Evolutionary conservation across 352 stramenopile species (phyloP).

Genomic region (Pythium apleroticum): DNA sequence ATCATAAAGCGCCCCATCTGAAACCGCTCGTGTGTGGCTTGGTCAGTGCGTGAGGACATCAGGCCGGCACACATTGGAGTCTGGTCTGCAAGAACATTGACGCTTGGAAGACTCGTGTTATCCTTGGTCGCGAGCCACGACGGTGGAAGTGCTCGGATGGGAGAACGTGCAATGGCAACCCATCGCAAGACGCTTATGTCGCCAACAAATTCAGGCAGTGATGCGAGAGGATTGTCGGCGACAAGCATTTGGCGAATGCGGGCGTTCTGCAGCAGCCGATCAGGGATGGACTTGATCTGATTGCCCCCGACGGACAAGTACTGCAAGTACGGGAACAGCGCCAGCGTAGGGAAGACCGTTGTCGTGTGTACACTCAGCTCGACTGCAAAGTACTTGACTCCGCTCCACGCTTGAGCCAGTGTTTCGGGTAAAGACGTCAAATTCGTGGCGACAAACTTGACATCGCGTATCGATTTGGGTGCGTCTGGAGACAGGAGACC

Average conservation of each 20-base stretch:
- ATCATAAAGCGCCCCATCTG: no score
- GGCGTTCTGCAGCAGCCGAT: no score
- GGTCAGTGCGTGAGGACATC: no score
- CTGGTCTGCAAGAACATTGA: no score
- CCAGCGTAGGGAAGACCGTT: neutral
- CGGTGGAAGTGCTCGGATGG: neutral
- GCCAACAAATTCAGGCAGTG: neutral
- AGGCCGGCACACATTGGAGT: no score
- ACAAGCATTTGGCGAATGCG: no score
- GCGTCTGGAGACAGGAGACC: neutral
- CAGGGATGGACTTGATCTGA: no score
- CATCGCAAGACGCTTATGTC: no score
- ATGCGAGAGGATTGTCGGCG: neutral
- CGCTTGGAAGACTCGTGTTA: neutral
- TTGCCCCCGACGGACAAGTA: slow-evolving; percentile 9
- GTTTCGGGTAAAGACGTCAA: neutral
- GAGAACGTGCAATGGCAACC: no score
- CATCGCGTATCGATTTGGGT: neutral
- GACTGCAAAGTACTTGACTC: slow-evolving; percentile 6
- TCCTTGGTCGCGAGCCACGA: slow-evolving; percentile 8
- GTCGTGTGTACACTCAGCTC: neutral
- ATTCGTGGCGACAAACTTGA: slow-evolving; percentile 11
- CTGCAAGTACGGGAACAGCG: neutral
- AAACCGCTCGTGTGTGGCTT: no score
- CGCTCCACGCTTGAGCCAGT: neutral